phyloP scores from a whole-genome alignment of 768 basidiomycete genomes.

The Suillus lakei region DNA sequence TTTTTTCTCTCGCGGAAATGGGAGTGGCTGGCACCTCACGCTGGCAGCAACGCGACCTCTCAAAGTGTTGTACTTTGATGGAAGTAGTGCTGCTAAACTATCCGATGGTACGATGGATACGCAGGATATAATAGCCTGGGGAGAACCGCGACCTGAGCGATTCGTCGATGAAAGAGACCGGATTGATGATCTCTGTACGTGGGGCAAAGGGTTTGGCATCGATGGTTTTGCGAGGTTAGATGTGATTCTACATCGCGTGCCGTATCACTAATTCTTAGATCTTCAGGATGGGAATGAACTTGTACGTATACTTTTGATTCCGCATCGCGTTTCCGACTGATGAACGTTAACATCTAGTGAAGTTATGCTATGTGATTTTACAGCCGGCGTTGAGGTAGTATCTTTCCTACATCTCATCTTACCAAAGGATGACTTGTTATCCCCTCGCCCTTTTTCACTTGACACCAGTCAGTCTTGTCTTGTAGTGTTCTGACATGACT shows the following conservation, averaged over 20 bases:
- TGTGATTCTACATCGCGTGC: not conserved
- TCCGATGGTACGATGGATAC: slow-evolving; percentile 35
- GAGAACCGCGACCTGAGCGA: slow-evolving; percentile 23
- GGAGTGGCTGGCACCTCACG: slow-evolving; percentile 27
- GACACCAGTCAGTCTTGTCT: not conserved
- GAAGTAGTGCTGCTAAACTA: slow-evolving; percentile 19
- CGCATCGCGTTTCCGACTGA: not conserved
- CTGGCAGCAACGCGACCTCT: slow-evolving; percentile 16
- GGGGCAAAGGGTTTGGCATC: slow-evolving; percentile 35
- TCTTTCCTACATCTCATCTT: slow-evolving; percentile 41
- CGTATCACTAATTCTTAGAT: not conserved
- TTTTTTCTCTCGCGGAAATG: slow-evolving; percentile 34
- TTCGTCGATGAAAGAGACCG: slow-evolving; percentile 25
- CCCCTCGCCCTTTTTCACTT: not conserved
- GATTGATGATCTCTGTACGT: slow-evolving; percentile 36
- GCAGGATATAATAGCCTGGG: slow-evolving; percentile 42
- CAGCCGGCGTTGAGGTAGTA: slow-evolving; percentile 40
- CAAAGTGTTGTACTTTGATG: slow-evolving; percentile 17
- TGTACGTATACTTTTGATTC: slow-evolving; percentile 37
- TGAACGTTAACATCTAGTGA: slow-evolving; percentile 44
- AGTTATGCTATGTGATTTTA: slow-evolving; percentile 53
- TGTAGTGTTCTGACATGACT: not conserved
- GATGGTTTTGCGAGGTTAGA: slow-evolving; percentile 38
- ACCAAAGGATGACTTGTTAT: not conserved
- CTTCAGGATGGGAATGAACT: slow-evolving; percentile 52